phyloP scores from a whole-genome alignment of 352 stramenopile genomes.

The Phytophthora cactorum region DNA sequence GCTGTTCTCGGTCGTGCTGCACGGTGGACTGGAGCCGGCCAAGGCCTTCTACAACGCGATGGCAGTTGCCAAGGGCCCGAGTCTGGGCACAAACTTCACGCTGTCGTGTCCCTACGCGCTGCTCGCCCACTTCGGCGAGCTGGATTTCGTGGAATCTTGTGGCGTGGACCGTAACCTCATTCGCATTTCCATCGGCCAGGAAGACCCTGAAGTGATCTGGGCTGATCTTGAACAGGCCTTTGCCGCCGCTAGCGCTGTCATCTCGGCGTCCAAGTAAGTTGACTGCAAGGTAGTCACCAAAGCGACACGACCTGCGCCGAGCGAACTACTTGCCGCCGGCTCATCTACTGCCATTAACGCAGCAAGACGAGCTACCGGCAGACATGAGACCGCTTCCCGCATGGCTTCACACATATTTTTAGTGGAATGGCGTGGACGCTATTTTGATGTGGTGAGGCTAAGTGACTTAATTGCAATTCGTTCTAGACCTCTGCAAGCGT shows the following conservation, averaged over 20 bases:
- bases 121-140: conserved; percentile 93
- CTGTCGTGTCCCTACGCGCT: conserved; percentile 93
- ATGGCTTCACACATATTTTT: conserved; percentile 27
- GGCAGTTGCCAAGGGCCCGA: conserved; percentile 85
- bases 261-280: conserved; percentile 23
- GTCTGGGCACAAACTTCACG: conserved; percentile 95
- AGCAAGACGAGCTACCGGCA: conserved; percentile 31
- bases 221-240: conserved; percentile 47
- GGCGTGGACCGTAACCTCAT: conserved; percentile 92
- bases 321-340: conserved; percentile 21
- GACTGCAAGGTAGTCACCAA: conserved; percentile 6
- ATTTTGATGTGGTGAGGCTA: conserved; percentile 31
- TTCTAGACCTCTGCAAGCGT: conserved; percentile 16
- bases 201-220: conserved; percentile 84
- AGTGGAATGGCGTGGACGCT: conserved; percentile 16
- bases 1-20: conserved; percentile 89
- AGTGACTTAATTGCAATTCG: conserved; percentile 27
- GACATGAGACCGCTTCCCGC: conserved; percentile 20
- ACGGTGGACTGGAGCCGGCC: conserved; percentile 66
- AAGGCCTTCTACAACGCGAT: conserved; percentile 91
- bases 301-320: conserved; percentile 8
- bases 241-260: conserved; percentile 23
- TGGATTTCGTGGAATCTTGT: conserved; percentile 92
- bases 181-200: conserved; percentile 92
- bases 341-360: conserved; percentile 24